Percentiles rank a stretch among this genome's conserved stretches.
Conservation (phyloP, 2,329 filamentous ascomycete genomes). For the Monilinia vaccinii-corymbosi region DNA sequence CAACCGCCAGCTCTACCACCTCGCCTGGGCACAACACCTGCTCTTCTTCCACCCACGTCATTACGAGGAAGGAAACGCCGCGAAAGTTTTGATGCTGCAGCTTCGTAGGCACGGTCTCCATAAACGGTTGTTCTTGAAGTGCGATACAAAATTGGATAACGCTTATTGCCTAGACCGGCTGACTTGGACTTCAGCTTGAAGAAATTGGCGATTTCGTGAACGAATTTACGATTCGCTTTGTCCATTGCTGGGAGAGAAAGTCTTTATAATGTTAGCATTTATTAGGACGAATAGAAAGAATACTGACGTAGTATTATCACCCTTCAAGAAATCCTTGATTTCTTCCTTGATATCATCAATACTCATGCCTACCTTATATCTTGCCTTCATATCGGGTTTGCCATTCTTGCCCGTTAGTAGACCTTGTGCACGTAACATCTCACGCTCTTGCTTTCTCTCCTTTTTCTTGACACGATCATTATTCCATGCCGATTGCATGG, state of each 20-base stretch:
- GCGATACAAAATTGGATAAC: conserved; percentile 71
- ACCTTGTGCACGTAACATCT: conserved; percentile 57
- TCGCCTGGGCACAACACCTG: conserved; percentile 22
- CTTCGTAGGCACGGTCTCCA: conserved; percentile 45
- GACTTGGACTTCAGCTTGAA: conserved; percentile 81
- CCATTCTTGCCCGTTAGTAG: conserved; percentile 49
- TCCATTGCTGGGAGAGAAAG: conserved; percentile 77
- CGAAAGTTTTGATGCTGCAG: conserved; percentile 37
- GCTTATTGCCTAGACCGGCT: conserved; percentile 59
- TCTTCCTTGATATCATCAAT: conserved; percentile 64
- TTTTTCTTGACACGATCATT: conserved; percentile 66
- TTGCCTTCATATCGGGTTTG: conserved; percentile 50
- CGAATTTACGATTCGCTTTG: conserved; percentile 61
- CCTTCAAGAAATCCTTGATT: conserved; percentile 60
- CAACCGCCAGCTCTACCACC: conserved; percentile 29
- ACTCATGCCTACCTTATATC: conserved; percentile 65
- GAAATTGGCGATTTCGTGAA: conserved; percentile 69
- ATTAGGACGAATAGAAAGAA: not conserved
- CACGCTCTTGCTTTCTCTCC: conserved; percentile 58
- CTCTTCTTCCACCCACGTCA: conserved; percentile 34
- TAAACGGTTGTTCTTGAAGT: conserved; percentile 57
- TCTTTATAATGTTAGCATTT: conserved; percentile 34
- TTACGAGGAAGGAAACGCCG: conserved; percentile 48
- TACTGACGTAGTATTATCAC: conserved; percentile 51
- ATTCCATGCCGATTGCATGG: conserved; percentile 50